Evolutionary conservation across 352 stramenopile genomes (phyloP), one percentile per base, ranked within the genome.

Genomic region (Globisporangium heterothallicum): DNA sequence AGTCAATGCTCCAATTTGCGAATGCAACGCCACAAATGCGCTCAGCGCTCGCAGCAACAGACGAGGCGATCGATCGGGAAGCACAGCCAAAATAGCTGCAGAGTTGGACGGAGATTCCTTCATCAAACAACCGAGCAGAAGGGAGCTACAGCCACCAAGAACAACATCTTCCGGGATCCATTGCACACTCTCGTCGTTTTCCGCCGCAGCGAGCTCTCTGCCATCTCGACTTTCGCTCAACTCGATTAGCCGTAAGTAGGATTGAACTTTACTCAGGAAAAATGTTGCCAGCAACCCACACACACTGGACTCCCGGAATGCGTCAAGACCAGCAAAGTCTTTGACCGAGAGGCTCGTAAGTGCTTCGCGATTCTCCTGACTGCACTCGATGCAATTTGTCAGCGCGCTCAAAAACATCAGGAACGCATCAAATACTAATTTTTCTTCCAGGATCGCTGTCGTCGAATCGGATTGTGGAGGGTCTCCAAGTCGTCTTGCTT

Each of bases 61-160:
- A 0, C 49, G 58, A 25, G 74, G 64, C 4, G 82, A 88, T 2
- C 21, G 25, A 26, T 73, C 65, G 0, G 82, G 82, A 5, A 92
- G 45, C 4, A 44, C 50, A 0, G 44, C 52, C 13, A 90, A 49
- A 41, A 91, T 66, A 3, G 27, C 36, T 18, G 48, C 34, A 26
- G 61, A 63, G 44, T 84, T 83, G 9, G 26, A 44, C 0, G 51
- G 41, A 2, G 74, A 85, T 9, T 64, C 52, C 26, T 75, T 75
- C 72, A 91, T 88, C 52, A 93, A 42, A 49, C 76, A 91, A 16
- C 82, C 82, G 0, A 93, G 64, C 32, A 93, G 36, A 16, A 93
- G 55, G 3, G 79, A 86, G 1, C 54, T 66, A 25, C 75, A 89
- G 0, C 82, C 82, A 42, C 78, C 70, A 9, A 93, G 69, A 49